Percentiles rank a stretch among this genome's conserved stretches.
phyloP scores from a whole-genome alignment of 1,284 basidiomycete genomes.

The Ganoderma sinense region DNA sequence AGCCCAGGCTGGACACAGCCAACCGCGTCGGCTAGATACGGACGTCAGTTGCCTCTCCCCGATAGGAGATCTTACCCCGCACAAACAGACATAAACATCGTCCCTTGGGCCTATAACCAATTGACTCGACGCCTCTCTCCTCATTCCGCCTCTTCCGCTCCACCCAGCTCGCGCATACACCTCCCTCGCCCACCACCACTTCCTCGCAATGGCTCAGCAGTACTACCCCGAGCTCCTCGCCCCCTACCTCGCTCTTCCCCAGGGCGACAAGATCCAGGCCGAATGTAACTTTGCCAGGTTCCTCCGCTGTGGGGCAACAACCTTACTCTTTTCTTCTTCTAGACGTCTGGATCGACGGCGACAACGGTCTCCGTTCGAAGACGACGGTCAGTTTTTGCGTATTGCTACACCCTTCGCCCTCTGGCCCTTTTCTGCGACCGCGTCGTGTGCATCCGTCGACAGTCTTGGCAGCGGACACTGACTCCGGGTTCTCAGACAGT shows the following conservation, averaged over 20 bases:
- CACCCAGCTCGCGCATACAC: conserved; percentile 6
- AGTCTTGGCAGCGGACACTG: not conserved
- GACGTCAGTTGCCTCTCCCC: conserved; percentile 1
- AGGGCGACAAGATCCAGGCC: conserved; percentile 90
- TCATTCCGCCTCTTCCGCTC: conserved; percentile 28
- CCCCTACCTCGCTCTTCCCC: conserved; percentile 85
- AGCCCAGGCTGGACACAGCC: not conserved
- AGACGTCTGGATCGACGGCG: conserved; percentile 98
- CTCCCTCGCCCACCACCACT: conserved; percentile 28
- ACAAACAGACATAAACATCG: conserved; percentile 31
- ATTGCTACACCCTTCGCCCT: not conserved
- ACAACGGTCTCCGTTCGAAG: conserved; percentile 92
- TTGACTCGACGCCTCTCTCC: conserved; percentile 18
- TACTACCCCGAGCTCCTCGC: conserved; percentile 88
- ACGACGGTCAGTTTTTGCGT: conserved; percentile 70
- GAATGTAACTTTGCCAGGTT: conserved; percentile 71
- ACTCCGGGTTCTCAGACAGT: conserved; percentile 65
- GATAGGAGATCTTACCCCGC: conserved; percentile 28
- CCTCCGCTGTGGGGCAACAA: conserved; percentile 18
- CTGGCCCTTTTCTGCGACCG: too few species aligned
- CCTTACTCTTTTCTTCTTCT: conserved; percentile 37
- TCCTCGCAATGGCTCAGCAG: conserved; percentile 37
- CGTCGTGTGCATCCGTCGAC: not conserved
- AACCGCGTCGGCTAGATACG: conserved; percentile 20
- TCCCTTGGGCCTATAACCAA: conserved; percentile 22